Conservation (phyloP, 441 rosid species). For the Syzygium malaccense region DNA sequence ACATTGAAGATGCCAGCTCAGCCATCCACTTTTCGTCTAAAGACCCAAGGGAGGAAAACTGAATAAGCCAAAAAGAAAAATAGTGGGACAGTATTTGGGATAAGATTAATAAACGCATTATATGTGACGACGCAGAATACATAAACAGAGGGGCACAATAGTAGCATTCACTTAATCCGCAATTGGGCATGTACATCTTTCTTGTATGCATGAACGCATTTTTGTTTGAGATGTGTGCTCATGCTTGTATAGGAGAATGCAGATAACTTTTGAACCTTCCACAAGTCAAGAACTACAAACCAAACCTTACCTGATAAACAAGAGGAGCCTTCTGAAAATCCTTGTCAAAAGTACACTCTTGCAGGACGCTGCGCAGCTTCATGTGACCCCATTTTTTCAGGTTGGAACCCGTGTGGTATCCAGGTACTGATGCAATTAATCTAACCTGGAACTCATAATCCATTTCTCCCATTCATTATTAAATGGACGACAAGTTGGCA, state of each 20-base stretch:
- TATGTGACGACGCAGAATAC: not conserved
- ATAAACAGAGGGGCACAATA: not conserved
- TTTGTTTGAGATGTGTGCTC: not conserved
- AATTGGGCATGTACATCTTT: not conserved
- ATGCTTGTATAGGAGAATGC: not conserved
- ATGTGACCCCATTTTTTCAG: conserved; percentile 91
- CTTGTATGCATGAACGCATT: not conserved
- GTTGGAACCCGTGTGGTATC: conserved; percentile 75
- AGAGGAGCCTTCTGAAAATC: conserved; percentile 76
- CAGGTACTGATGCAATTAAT: conserved; percentile 87
- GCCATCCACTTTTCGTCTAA: conserved; percentile 94
- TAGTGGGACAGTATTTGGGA: not conserved
- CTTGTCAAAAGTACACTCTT: conserved; percentile 60
- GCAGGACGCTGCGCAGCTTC: conserved; percentile 66
- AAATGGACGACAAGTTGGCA: not conserved
- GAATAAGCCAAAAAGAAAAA: conserved; percentile 1
- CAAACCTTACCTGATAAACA: conserved; percentile 65
- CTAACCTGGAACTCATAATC: conserved; percentile 44
- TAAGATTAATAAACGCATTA: not conserved
- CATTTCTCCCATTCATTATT: not conserved
- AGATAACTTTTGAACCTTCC: not conserved
- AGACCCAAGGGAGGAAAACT: conserved; percentile 97
- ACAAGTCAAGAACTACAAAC: not conserved
- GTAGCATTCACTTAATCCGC: not conserved
- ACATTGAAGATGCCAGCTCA: conserved; percentile 78